These are phyloP conservation scores for Fulvia fulva DNA, from an alignment of 2,329 filamentous ascomycete genomes.

Conservation along the genomic window DNA sequence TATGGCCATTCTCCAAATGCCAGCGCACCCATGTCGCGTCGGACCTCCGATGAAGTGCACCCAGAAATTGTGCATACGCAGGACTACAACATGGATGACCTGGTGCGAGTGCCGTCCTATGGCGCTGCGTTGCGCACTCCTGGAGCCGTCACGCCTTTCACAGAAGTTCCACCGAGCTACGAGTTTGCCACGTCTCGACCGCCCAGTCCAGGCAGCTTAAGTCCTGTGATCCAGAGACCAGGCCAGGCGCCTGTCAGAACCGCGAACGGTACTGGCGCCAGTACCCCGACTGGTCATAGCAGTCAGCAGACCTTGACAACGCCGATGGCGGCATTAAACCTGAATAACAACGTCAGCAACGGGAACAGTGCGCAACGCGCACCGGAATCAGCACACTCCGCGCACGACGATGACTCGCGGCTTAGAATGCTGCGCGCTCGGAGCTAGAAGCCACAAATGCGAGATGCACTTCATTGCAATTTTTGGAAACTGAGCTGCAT, in stretches of 20 bases:
- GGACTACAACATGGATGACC: constrained; percentile 45
- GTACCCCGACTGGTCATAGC: constrained; percentile 22
- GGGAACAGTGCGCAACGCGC: neutral
- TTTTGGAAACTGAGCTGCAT: neutral
- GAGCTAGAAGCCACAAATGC: constrained; percentile 14
- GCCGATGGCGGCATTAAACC: constrained; percentile 10
- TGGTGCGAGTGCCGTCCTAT: constrained; percentile 50
- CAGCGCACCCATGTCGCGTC: constrained; percentile 32
- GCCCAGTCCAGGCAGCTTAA: constrained; percentile 20
- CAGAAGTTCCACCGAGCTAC: constrained; percentile 43
- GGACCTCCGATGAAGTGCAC: constrained; percentile 31
- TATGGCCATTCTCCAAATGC: constrained; percentile 24
- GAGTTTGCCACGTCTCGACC: constrained; percentile 44
- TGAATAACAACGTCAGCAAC: constrained; percentile 4
- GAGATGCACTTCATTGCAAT: neutral
- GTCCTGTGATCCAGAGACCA: constrained; percentile 23
- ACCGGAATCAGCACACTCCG: neutral
- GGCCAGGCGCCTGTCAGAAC: constrained; percentile 27
- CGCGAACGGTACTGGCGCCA: constrained; percentile 10
- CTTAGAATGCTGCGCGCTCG: constrained; percentile 24
- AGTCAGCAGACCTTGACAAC: constrained; percentile 18
- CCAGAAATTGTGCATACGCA: constrained; percentile 17
- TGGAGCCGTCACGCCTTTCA: constrained; percentile 38
- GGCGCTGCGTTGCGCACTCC: constrained; percentile 47
- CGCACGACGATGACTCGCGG: constrained; percentile 18